Conservation (phyloP, 495 filamentous ascomycete genomes). For the Bryoglossum gracile region DNA sequence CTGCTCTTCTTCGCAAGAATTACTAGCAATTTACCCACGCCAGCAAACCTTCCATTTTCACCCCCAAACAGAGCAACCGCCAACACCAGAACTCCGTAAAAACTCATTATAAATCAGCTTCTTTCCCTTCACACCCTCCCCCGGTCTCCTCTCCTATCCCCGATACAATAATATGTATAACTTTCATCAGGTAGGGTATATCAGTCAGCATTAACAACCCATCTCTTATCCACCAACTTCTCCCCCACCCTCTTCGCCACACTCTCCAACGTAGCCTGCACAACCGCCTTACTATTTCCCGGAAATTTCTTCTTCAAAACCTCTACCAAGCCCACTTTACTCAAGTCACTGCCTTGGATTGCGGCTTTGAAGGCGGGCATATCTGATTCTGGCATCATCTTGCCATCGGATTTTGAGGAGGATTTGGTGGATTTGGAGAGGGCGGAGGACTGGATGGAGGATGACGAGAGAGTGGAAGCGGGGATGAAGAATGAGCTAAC, state of each 20-base stretch:
- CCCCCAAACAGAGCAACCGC: no score
- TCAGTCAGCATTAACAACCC: no score
- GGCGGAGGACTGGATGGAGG: conserved; percentile 12
- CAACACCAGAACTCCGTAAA: no score
- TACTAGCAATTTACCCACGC: no score
- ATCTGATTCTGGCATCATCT: conserved; percentile 51
- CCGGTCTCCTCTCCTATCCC: no score
- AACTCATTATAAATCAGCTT: no score
- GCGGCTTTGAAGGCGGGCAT: conserved; percentile 52
- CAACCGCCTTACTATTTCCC: conserved; percentile 58
- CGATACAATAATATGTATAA: no score
- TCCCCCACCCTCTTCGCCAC: conserved; percentile 54
- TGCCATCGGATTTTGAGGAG: conserved; percentile 18
- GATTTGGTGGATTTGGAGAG: neutral
- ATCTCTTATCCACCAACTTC: conserved; percentile 22
- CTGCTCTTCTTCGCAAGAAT: no score
- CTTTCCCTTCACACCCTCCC: no score
- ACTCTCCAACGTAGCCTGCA: conserved; percentile 65
- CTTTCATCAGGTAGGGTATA: no score
- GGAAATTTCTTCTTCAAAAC: conserved; percentile 63
- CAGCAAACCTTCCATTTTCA: no score
- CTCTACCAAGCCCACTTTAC: conserved; percentile 70
- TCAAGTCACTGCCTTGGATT: conserved; percentile 40
- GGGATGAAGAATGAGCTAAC: conserved; percentile 15
- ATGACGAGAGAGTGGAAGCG: conserved; percentile 11